phyloP scores from a whole-genome alignment of 2,329 filamentous ascomycete species.

The Chaetothyriales sp. region DNA sequence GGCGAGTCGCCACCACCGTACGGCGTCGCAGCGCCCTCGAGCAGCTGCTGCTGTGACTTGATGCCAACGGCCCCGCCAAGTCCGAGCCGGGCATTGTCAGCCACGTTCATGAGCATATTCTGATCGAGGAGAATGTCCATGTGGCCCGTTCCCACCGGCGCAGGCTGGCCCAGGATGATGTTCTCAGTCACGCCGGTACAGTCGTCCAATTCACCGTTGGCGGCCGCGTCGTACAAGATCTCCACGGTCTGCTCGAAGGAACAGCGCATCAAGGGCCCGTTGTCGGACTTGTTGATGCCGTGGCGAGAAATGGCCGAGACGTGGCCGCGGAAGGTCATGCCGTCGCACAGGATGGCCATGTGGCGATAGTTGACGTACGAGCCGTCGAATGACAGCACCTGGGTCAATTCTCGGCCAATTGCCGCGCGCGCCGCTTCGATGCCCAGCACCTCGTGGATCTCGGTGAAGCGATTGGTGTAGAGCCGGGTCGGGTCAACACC shows the following conservation, averaged over 20 bases:
- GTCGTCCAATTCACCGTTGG: slow-evolving; percentile 88
- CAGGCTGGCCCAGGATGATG: slow-evolving; percentile 93
- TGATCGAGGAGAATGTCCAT: slow-evolving; percentile 89
- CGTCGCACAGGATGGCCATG: slow-evolving; percentile 84
- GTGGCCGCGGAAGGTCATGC: slow-evolving; percentile 91
- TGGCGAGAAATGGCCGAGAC: slow-evolving; percentile 95
- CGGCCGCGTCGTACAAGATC: slow-evolving; percentile 89
- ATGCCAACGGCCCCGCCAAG: slow-evolving; percentile 66
- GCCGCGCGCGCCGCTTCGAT: slow-evolving; percentile 87
- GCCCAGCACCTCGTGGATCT: slow-evolving; percentile 86
- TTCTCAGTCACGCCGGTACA: slow-evolving; percentile 98
- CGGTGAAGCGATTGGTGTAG: slow-evolving; percentile 90
- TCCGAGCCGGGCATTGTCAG: slow-evolving; percentile 76
- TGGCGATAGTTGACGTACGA: slow-evolving; percentile 99
- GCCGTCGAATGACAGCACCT: slow-evolving; percentile 94
- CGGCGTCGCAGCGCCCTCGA: slow-evolving; percentile 78
- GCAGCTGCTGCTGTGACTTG: slow-evolving; percentile 33
- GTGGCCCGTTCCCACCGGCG: slow-evolving; percentile 91
- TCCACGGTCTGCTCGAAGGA: slow-evolving; percentile 99
- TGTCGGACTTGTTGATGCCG: slow-evolving; percentile 96
- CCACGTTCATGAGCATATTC: slow-evolving; percentile 88
- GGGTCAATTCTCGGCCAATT: slow-evolving; percentile 73
- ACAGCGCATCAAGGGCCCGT: slow-evolving; percentile 96
- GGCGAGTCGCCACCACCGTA: slow-evolving; percentile 53
- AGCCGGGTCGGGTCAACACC: slow-evolving; percentile 79